phyloP scores from a whole-genome alignment of 768 basidiomycete species.

The Porpolomopsis calyptriformis region DNA sequence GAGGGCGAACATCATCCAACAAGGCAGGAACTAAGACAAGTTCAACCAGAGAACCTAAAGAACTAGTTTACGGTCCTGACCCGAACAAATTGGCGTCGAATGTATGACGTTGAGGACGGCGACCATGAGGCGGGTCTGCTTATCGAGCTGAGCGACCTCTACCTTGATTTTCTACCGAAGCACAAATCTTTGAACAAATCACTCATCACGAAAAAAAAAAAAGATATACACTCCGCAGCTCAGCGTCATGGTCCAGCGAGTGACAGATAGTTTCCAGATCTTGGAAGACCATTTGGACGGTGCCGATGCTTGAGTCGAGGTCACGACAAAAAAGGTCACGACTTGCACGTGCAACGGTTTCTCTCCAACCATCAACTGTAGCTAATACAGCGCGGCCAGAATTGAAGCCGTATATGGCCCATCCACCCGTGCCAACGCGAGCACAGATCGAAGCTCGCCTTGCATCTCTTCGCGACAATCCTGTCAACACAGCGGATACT shows the following conservation, averaged over 20 bases:
- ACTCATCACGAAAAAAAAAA: constrained; percentile 6
- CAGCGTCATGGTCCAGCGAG: constrained; percentile 52
- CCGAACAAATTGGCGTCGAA: constrained; percentile 49
- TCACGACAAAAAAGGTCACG: neutral
- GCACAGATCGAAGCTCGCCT: constrained; percentile 41
- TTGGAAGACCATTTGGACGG: constrained; percentile 38
- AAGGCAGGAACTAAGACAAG: constrained; percentile 44
- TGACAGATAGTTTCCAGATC: constrained; percentile 48
- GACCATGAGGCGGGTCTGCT: constrained; percentile 59
- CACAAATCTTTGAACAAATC: neutral
- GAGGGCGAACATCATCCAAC: constrained; percentile 44
- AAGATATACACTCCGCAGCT: constrained; percentile 47
- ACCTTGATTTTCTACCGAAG: constrained; percentile 64
- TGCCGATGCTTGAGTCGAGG: neutral
- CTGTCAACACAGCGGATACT: constrained; percentile 40
- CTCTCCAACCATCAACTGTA: no score
- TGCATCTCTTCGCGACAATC: constrained; percentile 43
- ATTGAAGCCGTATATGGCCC: neutral
- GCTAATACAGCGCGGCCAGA: no score
- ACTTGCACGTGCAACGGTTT: no score
- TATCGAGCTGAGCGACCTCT: constrained; percentile 64
- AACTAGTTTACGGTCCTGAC: constrained; percentile 31
- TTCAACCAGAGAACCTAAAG: constrained; percentile 7
- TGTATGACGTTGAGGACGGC: constrained; percentile 74
- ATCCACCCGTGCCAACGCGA: constrained; percentile 6